Evolutionary conservation across 345 rosid species (phyloP), one percentile per base, ranked within the genome.

Genomic region (Dipteronia sinensis): DNA sequence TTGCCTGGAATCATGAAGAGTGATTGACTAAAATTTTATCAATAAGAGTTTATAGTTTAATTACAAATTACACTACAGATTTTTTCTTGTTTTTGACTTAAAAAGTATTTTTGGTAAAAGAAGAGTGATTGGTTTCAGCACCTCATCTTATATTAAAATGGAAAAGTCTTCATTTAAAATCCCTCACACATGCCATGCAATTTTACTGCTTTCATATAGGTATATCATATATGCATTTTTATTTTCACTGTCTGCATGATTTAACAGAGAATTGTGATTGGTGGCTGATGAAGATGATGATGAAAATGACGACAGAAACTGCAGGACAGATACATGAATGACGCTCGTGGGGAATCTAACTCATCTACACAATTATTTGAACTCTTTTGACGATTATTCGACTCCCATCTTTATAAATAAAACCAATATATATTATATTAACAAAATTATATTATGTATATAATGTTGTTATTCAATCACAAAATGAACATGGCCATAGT

Each of bases 131-230:
- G 55, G 34, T 44, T 74, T 31, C 31, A 59, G 19, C 2, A 27
- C 6, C 70, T 63, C 12, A 74, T 27, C 70, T 64, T 74, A 19
- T 69, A 74, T 8, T 1, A 64, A 47, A 63, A 74, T 25, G 19
- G 69, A 19, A 74, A 74, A 25, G 9, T 44, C 23, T 38, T 64
- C 61, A 46, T 74, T 63, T 67, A 74, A 46, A 63, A 74, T 27
- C 22, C 46, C 9, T 20, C 23, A 59, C 11, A 7, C 11, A 74
- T 17, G 69, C 58, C 69, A 63, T 63, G 44, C 56, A 74, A 59
- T 59, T 20, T 46, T 44, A 46, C 38, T 74, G 22, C 31, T 62
- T 62, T 73, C 23, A 53, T 53, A 34, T 4, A 34, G 38, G 38
- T 34, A 4, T 34, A 34, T 34, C 38, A 49, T 49, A 49, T 49